A percentile compares a stretch with the other conserved stretches of the same genome.
Evolutionary conservation across 176 grass and related monocot species (phyloP).

Genomic region (Otatea glauca): DNA sequence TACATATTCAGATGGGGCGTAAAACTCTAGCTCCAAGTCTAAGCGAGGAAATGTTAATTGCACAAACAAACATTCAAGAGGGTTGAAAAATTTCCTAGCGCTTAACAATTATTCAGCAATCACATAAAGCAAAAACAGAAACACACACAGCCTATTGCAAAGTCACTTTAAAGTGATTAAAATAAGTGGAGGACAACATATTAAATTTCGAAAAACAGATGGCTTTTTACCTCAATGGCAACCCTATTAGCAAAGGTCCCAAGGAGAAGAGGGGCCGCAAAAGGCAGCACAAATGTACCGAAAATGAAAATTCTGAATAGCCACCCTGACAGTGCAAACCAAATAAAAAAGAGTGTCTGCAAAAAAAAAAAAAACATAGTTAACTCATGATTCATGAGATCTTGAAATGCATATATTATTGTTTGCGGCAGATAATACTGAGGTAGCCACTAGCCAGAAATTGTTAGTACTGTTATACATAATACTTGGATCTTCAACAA

Average conservation of each 20-base stretch:
- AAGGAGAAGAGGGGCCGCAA: constrained; percentile 86
- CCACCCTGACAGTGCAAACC: constrained; percentile 88
- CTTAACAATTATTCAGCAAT: neutral
- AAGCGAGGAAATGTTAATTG: neutral
- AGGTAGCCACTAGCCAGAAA: neutral
- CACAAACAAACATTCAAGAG: neutral
- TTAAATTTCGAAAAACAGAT: neutral
- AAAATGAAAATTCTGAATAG: constrained; percentile 93
- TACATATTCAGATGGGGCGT: neutral
- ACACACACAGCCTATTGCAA: neutral
- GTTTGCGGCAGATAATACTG: neutral
- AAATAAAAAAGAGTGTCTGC: constrained; percentile 85
- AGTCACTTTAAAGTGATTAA: too few relatives aligned
- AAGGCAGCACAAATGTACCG: constrained; percentile 75
- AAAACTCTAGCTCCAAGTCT: constrained; percentile 1
- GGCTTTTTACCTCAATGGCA: constrained; percentile 69
- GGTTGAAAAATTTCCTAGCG: neutral
- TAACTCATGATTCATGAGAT: neutral
- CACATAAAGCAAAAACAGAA: constrained; percentile 24
- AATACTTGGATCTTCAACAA: neutral
- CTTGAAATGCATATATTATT: neutral
- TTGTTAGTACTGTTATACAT: neutral
- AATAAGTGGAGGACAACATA: too few relatives aligned
- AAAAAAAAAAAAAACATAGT: constrained; percentile 35
- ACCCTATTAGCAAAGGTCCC: constrained; percentile 81